A percentile compares a stretch with the other conserved stretches of the same genome.
These are phyloP conservation scores for Xylaria sp. DNA, from an alignment of 2,329 filamentous ascomycete species.

Conservation along the genomic window DNA sequence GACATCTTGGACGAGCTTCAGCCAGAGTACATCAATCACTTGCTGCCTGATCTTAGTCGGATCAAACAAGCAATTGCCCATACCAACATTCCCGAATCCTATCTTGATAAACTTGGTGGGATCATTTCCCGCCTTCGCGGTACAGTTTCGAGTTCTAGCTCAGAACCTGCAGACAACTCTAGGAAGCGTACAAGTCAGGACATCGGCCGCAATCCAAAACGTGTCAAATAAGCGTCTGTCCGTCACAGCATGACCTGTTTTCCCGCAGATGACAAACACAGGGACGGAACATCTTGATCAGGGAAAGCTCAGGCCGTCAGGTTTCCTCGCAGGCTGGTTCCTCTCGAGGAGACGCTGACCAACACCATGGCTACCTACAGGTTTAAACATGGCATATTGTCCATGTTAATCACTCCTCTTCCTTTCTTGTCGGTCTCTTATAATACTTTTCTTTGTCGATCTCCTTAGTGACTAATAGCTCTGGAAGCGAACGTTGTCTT, in stretches of 20 bases:
- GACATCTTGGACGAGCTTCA: conserved; percentile 51
- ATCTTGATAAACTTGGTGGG: conserved; percentile 45
- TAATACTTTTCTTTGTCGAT: background rate
- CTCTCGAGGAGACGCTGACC: conserved; percentile 6
- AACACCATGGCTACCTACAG: conserved; percentile 8
- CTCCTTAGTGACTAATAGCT: conserved; percentile 7
- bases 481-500: conserved; percentile 19
- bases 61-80: conserved; percentile 47
- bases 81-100: conserved; percentile 44
- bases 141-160: conserved; percentile 22
- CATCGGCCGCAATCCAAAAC: conserved; percentile 40
- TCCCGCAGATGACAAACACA: background rate
- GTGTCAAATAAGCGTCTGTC: conserved; percentile 38
- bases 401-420: conserved; percentile 31
- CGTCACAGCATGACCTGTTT: background rate
- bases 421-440: conserved; percentile 37
- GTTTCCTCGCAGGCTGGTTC: conserved; percentile 10
- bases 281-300: conserved; percentile 14
- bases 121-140: conserved; percentile 46
- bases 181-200: conserved; percentile 42
- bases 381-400: conserved; percentile 24
- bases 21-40: conserved; percentile 36
- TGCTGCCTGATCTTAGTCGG: conserved; percentile 46
- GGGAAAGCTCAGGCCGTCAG: background rate
- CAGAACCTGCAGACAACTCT: conserved; percentile 24